A percentile compares a stretch with the other conserved stretches of the same genome.
phyloP scores from a whole-genome alignment of 2,329 filamentous ascomycete genomes.

The Fusarium metavorans region DNA sequence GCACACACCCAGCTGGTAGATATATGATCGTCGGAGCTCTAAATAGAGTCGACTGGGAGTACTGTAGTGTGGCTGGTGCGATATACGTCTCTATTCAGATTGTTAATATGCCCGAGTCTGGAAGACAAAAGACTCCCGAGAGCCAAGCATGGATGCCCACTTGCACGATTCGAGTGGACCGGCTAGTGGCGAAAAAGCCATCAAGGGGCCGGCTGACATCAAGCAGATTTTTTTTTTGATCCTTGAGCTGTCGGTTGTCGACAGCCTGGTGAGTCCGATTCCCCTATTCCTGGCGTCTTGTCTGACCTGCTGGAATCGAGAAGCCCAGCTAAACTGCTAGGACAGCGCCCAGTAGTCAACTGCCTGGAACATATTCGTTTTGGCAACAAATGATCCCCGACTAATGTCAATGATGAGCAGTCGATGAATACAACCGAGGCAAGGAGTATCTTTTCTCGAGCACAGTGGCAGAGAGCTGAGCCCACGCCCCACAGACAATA shows the following conservation, averaged over 20 bases:
- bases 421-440: not conserved
- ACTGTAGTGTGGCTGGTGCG: not conserved
- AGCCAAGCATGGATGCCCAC: constrained; percentile 1
- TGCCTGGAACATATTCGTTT: not conserved
- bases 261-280: constrained; percentile 1
- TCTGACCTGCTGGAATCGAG: constrained; percentile 2
- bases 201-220: not conserved
- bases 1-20: not conserved
- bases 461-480: constrained; percentile 18
- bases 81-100: not conserved
- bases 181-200: constrained; percentile 16
- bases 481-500: constrained; percentile 12
- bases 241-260: not conserved
- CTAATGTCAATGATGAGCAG: not conserved
- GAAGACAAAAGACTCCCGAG: not conserved
- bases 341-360: not conserved
- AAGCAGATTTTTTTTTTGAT: constrained; percentile 12
- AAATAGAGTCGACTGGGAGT: not conserved
- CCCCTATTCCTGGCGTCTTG: not conserved
- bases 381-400: not conserved
- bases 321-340: not conserved
- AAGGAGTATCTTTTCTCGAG: not conserved
- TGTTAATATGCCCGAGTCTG: not conserved
- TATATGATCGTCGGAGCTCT: not conserved
- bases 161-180: constrained; percentile 7